phyloP scores from a whole-genome alignment of 805 yeast genomes.

The Candida boidinii region DNA sequence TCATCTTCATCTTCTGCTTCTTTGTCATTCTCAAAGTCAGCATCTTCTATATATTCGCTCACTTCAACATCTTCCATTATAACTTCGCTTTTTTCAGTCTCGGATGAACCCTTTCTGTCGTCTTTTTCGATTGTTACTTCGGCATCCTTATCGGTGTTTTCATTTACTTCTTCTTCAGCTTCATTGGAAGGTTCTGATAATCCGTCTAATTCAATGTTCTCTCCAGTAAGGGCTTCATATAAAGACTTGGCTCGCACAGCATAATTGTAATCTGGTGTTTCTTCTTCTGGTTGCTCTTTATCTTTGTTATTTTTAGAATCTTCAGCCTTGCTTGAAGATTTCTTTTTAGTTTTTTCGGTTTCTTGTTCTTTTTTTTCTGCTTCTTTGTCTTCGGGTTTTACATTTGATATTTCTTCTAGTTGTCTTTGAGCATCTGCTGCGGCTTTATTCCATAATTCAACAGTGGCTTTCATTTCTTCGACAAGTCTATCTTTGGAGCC shows the following conservation, averaged over 20 bases:
- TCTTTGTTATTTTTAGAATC: background rate
- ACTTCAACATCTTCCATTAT: constrained; percentile 37
- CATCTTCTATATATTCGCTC: constrained; percentile 21
- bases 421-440: constrained; percentile 33
- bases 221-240: constrained; percentile 26
- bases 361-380: constrained; percentile 10
- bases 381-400: too few species aligned
- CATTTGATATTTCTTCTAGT: constrained; percentile 28
- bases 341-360: constrained; percentile 7
- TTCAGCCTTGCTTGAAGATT: constrained; percentile 2
- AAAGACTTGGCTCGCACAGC: constrained; percentile 33
- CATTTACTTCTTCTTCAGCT: constrained; percentile 7
- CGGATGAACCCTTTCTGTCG: constrained; percentile 1
- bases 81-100: constrained; percentile 15
- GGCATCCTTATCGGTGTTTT: constrained; percentile 6
- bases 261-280: constrained; percentile 26
- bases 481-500: constrained; percentile 54
- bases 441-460: constrained; percentile 48
- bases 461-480: constrained; percentile 36
- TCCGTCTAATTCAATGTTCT: constrained; percentile 18
- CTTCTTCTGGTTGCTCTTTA: constrained; percentile 9
- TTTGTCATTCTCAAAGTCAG: constrained; percentile 18
- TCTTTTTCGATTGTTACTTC: constrained; percentile 4
- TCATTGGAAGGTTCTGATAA: constrained; percentile 6
- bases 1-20: constrained; percentile 5